These are phyloP conservation scores for Taxillus chinensis DNA, from an alignment of 164 flowering plant genomes.

Conservation along the genomic window DNA sequence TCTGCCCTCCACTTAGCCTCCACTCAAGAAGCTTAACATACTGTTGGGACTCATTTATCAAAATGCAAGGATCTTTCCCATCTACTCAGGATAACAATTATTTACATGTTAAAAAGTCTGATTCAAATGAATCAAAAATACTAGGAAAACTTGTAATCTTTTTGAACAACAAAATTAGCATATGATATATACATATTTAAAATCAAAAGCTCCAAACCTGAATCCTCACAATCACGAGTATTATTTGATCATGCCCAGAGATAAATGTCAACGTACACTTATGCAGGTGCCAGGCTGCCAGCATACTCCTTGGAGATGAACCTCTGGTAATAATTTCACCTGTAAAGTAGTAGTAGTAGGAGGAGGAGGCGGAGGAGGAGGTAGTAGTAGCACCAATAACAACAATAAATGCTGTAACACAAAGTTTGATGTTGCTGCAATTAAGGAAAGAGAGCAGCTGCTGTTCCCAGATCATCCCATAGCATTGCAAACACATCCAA, in stretches of 20 bases:
- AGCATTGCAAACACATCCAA: too few relatives aligned
- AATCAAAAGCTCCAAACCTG: conserved; percentile 37
- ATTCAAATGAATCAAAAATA: not conserved
- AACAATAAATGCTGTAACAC: too few relatives aligned
- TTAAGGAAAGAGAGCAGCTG: too few relatives aligned
- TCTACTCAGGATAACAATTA: conserved; percentile 23
- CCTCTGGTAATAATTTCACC: conserved; percentile 50
- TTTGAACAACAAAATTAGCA: not conserved
- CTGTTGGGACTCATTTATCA: conserved; percentile 64
- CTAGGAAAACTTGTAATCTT: not conserved
- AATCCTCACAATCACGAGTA: conserved; percentile 76
- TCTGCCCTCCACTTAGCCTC: conserved; percentile 94
- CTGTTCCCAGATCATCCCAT: too few relatives aligned
- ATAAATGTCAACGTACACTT: conserved; percentile 79
- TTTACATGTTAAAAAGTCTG: not conserved
- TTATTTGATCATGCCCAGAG: conserved; percentile 70
- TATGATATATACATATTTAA: not conserved
- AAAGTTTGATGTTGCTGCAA: too few relatives aligned
- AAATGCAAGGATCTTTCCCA: conserved; percentile 55
- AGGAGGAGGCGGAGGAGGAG: too few relatives aligned
- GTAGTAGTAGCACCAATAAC: not conserved
- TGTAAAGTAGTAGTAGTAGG: conserved; percentile 10
- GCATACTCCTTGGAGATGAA: conserved; percentile 70
- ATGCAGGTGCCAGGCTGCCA: conserved; percentile 97
- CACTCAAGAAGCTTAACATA: conserved; percentile 65